These are phyloP conservation scores for Ustilago bromivora DNA, from an alignment of 1,284 basidiomycete genomes.

Conservation along the genomic window DNA sequence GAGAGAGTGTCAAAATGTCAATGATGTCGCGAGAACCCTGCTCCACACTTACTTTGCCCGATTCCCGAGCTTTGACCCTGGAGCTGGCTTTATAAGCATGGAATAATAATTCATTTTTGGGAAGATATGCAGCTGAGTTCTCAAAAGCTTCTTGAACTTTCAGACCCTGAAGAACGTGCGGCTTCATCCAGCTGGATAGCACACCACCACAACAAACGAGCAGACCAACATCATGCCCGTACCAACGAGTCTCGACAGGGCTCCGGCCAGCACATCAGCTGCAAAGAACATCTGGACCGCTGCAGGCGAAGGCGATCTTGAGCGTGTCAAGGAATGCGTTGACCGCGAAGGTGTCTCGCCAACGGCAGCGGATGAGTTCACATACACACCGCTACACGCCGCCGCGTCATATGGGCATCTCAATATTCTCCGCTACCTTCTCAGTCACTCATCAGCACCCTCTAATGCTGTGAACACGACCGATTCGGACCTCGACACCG, in stretches of 20 bases:
- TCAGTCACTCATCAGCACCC: slow-evolving; percentile 50
- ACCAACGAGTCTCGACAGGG: slow-evolving; percentile 27
- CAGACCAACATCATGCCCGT: slow-evolving; percentile 35
- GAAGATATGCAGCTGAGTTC: slow-evolving; percentile 12
- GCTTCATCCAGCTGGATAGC: background rate
- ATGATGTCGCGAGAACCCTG: slow-evolving; percentile 21
- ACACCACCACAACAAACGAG: background rate
- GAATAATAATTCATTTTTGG: slow-evolving; percentile 29
- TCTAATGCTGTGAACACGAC: slow-evolving; percentile 51
- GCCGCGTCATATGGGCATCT: slow-evolving; percentile 66
- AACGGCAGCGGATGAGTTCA: slow-evolving; percentile 54
- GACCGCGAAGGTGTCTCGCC: slow-evolving; percentile 56
- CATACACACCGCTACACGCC: slow-evolving; percentile 67
- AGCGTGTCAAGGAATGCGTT: slow-evolving; percentile 59
- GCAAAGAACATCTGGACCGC: slow-evolving; percentile 68
- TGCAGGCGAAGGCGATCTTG: slow-evolving; percentile 65
- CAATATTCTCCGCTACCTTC: slow-evolving; percentile 60
- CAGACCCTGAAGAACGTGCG: background rate
- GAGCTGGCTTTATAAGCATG: slow-evolving; percentile 6
- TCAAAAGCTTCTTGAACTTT: slow-evolving; percentile 7
- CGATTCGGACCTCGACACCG: slow-evolving; percentile 66
- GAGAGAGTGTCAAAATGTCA: background rate
- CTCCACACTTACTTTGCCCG: slow-evolving; percentile 16
- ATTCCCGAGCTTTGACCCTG: background rate
- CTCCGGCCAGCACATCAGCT: slow-evolving; percentile 3